A percentile compares a stretch with the other conserved stretches of the same genome.
phyloP scores from a whole-genome alignment of 129 eudicot genomes.

The Calendula officinalis region DNA sequence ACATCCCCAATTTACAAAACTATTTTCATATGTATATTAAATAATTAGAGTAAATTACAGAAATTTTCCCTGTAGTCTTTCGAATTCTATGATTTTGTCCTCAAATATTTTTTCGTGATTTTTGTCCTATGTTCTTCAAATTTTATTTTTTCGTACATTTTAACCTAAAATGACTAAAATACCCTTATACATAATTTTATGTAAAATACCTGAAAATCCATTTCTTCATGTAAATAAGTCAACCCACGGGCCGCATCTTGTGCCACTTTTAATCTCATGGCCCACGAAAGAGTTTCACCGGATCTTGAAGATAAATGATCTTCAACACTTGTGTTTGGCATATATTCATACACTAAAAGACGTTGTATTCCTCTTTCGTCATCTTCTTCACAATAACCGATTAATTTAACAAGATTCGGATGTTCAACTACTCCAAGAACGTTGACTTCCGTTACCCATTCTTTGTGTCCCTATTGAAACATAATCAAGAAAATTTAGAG shows the following conservation, averaged over 20 bases:
- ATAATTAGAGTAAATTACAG: no score
- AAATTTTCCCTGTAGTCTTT: no score
- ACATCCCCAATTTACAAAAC: background rate
- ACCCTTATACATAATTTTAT: no score
- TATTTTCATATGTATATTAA: no score
- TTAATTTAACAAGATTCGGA: slow-evolving; percentile 72
- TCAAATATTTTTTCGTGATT: no score
- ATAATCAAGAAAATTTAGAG: background rate
- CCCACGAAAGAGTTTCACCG: slow-evolving; percentile 62
- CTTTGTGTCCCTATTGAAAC: slow-evolving; percentile 66
- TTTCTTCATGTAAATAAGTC: slow-evolving; percentile 73
- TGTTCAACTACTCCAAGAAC: slow-evolving; percentile 78
- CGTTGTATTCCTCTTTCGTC: slow-evolving; percentile 72
- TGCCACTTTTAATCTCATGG: slow-evolving; percentile 72
- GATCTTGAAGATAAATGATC: slow-evolving; percentile 61
- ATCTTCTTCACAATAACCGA: slow-evolving; percentile 81
- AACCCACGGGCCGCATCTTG: slow-evolving; percentile 90
- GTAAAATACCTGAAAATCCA: slow-evolving; percentile 77
- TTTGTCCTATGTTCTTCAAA: no score
- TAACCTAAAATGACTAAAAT: no score
- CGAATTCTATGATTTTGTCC: no score
- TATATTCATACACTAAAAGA: slow-evolving; percentile 67
- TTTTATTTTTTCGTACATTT: no score
- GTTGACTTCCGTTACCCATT: slow-evolving; percentile 84
- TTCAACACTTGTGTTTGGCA: slow-evolving; percentile 75